Conservation (phyloP, 179 eudicot species). For the Nepenthes alata region DNA sequence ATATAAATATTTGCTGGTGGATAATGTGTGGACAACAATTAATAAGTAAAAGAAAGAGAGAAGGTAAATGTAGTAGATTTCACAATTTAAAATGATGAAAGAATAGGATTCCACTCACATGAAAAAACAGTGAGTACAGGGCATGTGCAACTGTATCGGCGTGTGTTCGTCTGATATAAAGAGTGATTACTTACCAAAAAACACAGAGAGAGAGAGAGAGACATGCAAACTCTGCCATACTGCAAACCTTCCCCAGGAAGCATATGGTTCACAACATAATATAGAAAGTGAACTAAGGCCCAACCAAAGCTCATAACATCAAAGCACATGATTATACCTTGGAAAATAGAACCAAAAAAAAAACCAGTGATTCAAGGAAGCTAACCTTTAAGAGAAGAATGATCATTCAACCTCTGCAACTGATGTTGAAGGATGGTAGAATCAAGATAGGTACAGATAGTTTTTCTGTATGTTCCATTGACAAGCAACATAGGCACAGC, state of each 20-base stretch:
- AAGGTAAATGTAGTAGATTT: too few relatives aligned
- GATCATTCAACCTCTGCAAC: conserved; percentile 66
- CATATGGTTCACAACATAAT: background rate
- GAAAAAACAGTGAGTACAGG: too few relatives aligned
- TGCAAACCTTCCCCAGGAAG: background rate
- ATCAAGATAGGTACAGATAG: conserved; percentile 82
- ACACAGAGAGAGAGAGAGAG: too few relatives aligned
- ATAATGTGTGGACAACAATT: background rate
- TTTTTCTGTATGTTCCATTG: conserved; percentile 76
- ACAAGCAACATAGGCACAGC: conserved; percentile 84
- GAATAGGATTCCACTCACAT: too few relatives aligned
- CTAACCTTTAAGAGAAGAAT: conserved; percentile 68
- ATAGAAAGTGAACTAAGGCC: conserved; percentile 1
- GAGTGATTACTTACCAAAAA: too few relatives aligned
- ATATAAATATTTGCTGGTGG: background rate
- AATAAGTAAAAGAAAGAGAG: background rate
- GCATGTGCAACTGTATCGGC: too few relatives aligned
- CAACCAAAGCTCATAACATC: too few relatives aligned
- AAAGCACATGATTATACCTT: background rate
- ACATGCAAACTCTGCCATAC: background rate
- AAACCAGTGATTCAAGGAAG: conserved; percentile 1
- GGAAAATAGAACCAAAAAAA: background rate
- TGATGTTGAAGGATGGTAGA: conserved; percentile 94
- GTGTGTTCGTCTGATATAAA: too few relatives aligned
- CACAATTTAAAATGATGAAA: too few relatives aligned